A percentile compares a stretch with the other conserved stretches of the same genome.
phyloP scores from a whole-genome alignment of 192 early-diverging fungal species.

The Gonapodya prolifera region DNA sequence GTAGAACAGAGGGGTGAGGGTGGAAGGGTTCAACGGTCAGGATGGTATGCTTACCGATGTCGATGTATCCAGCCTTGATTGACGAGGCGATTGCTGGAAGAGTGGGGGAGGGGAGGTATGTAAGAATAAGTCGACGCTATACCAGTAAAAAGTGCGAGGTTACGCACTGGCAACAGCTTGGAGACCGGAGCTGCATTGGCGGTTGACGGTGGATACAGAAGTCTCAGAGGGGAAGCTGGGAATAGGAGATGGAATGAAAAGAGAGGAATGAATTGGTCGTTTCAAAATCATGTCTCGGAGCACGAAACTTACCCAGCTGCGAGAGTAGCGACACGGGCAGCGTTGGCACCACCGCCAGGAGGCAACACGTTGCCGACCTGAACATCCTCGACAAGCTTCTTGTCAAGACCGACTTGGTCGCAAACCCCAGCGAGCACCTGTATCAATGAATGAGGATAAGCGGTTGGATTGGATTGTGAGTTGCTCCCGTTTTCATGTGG shows the following conservation, averaged over 20 bases:
- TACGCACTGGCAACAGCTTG: slow-evolving; percentile 58
- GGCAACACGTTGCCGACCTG: slow-evolving; percentile 88
- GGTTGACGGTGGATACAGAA: slow-evolving; percentile 74
- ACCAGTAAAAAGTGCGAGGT: too few relatives aligned
- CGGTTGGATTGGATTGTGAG: too few relatives aligned
- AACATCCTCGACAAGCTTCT: slow-evolving; percentile 79
- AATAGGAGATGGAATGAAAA: background rate
- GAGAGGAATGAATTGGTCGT: too few relatives aligned
- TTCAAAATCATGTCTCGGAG: too few relatives aligned
- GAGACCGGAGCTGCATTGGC: slow-evolving; percentile 88
- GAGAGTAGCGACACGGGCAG: slow-evolving; percentile 80
- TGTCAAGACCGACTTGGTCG: slow-evolving; percentile 68
- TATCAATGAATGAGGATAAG: slow-evolving; percentile 4
- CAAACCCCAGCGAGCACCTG: slow-evolving; percentile 30
- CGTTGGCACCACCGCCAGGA: slow-evolving; percentile 77
- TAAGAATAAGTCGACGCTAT: background rate
- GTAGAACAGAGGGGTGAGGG: too few relatives aligned
- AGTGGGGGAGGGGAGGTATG: background rate
- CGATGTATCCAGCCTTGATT: slow-evolving; percentile 81
- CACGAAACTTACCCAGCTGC: slow-evolving; percentile 57
- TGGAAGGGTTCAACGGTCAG: too few relatives aligned
- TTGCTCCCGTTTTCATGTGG: too few relatives aligned
- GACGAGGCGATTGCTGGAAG: slow-evolving; percentile 54
- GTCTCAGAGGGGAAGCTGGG: slow-evolving; percentile 64
- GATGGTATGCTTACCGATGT: too few relatives aligned